These are phyloP conservation scores for Cucurbita moschata DNA, from an alignment of 306 rosid genomes.

Conservation along the genomic window DNA sequence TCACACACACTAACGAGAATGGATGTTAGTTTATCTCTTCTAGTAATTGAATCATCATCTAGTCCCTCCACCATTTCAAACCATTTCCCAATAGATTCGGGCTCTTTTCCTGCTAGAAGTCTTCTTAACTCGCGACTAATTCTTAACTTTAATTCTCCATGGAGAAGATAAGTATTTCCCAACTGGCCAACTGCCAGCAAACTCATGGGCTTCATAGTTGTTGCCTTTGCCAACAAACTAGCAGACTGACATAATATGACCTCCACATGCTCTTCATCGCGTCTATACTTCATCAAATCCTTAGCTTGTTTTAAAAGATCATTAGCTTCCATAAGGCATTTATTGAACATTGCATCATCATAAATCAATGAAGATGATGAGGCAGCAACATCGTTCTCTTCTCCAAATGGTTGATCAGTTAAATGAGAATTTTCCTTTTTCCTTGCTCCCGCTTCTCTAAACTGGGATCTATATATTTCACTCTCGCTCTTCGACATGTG, in stretches of 20 bases:
- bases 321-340: slow-evolving; percentile 61
- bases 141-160: slow-evolving; percentile 83
- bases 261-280: slow-evolving; percentile 55
- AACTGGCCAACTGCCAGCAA: slow-evolving; percentile 83
- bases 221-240: slow-evolving; percentile 62
- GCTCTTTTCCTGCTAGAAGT: slow-evolving; percentile 40
- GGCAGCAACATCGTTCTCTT: slow-evolving; percentile 27
- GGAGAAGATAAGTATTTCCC: slow-evolving; percentile 88
- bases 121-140: slow-evolving; percentile 63
- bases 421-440: background rate
- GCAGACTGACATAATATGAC: slow-evolving; percentile 54
- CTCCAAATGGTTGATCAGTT: slow-evolving; percentile 14
- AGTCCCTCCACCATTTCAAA: slow-evolving; percentile 30
- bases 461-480: slow-evolving; percentile 16
- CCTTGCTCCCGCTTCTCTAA: background rate
- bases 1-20: slow-evolving; percentile 62
- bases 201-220: slow-evolving; percentile 77
- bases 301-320: slow-evolving; percentile 61
- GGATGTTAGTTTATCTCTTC: slow-evolving; percentile 46
- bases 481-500: slow-evolving; percentile 14
- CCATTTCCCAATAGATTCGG: slow-evolving; percentile 25
- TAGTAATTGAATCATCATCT: slow-evolving; percentile 23
- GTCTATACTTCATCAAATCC: slow-evolving; percentile 36
- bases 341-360: slow-evolving; percentile 60
- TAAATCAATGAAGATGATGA: slow-evolving; percentile 39